phyloP scores from a whole-genome alignment of 345 rosid species.

The Populus simonii region DNA sequence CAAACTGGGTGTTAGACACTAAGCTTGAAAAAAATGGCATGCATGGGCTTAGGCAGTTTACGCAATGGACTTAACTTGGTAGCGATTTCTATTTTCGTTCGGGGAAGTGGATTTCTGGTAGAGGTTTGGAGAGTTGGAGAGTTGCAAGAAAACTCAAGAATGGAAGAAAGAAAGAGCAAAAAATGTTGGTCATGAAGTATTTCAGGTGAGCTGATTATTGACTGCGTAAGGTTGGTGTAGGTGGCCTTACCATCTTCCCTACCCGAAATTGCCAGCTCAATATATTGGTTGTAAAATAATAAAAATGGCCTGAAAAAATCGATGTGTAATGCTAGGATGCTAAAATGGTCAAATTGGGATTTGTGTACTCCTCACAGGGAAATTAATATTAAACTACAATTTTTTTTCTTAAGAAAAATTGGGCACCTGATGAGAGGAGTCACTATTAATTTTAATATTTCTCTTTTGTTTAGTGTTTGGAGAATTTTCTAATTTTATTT shows the following conservation, averaged over 20 bases:
- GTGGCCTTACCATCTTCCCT: conserved; percentile 27
- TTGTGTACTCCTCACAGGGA: no score
- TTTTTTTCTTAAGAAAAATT: no score
- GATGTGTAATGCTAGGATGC: neutral
- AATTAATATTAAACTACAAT: no score
- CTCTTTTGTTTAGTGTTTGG: no score
- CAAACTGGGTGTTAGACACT: conserved; percentile 42
- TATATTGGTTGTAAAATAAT: neutral
- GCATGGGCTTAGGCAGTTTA: neutral
- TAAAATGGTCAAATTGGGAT: neutral
- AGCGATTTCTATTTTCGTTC: neutral
- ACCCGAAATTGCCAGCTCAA: conserved; percentile 8
- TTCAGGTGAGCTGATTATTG: conserved; percentile 54
- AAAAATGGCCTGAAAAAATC: neutral
- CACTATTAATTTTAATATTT: no score
- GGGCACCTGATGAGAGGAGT: no score
- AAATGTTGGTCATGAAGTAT: neutral
- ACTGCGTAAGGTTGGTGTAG: conserved; percentile 24
- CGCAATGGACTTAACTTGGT: conserved; percentile 11
- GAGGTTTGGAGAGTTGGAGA: conserved; percentile 16
- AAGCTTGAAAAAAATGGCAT: neutral
- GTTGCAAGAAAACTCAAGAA: conserved; percentile 20
- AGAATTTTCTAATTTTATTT: no score
- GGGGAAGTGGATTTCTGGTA: conserved; percentile 23
- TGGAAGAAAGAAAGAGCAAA: neutral